A percentile compares a stretch with the other conserved stretches of the same genome.
Conservation (phyloP, 306 rosid genomes). For the Vicia sativa region DNA sequence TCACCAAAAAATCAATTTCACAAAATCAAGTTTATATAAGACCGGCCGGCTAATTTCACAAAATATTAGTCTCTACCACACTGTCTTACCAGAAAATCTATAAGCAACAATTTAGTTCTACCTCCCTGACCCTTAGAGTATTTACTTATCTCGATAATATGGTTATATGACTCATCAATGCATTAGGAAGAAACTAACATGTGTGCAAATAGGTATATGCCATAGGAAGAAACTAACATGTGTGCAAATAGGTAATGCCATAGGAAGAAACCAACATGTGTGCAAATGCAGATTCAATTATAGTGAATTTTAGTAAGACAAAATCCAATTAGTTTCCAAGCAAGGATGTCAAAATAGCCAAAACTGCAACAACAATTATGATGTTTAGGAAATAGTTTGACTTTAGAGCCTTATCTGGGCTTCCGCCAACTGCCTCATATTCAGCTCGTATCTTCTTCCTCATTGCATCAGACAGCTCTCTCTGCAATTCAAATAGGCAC, state of each 20-base stretch:
- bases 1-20: too few relatives aligned
- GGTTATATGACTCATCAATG: conserved; percentile 1
- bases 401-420: conserved; percentile 84
- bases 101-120: conserved; percentile 23
- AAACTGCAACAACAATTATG: conserved; percentile 67
- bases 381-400: conserved; percentile 81
- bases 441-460: conserved; percentile 91
- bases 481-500: conserved; percentile 90
- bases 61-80: neutral
- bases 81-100: neutral
- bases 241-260: neutral
- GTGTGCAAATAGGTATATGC: too few relatives aligned
- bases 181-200: too few relatives aligned
- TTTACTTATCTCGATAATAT: neutral
- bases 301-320: conserved; percentile 27
- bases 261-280: conserved; percentile 12
- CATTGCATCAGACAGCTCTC: conserved; percentile 73
- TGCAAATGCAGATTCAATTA: conserved; percentile 28
- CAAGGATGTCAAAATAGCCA: conserved; percentile 80
- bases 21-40: neutral
- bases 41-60: too few relatives aligned
- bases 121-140: neutral
- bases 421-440: conserved; percentile 81
- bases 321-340: conserved; percentile 62
- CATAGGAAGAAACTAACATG: neutral